These are phyloP conservation scores for Xylaria sp. DNA, from an alignment of 2,329 filamentous ascomycete species.

Conservation along the genomic window DNA sequence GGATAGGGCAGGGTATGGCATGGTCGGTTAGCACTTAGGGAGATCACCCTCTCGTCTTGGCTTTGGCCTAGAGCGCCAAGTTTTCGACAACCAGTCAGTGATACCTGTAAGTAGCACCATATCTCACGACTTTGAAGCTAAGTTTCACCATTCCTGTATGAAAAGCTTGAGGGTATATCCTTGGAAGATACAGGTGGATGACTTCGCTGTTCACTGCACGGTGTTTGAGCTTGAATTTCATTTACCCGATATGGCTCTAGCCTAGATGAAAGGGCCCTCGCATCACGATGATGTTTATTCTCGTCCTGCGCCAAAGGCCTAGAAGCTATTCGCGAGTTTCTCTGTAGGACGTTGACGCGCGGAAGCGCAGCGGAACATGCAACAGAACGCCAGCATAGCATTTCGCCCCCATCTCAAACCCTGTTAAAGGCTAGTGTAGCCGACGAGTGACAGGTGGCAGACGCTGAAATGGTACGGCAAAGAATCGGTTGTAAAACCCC, in stretches of 20 bases:
- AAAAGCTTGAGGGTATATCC: conserved; percentile 4
- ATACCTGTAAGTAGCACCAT: conserved; percentile 7
- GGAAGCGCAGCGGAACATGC: conserved; percentile 18
- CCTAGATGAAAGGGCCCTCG: conserved; percentile 1
- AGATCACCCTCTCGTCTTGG: conserved; percentile 7
- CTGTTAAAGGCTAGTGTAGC: conserved; percentile 14
- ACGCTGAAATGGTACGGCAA: not conserved
- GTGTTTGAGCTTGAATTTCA: not conserved
- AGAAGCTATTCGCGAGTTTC: not conserved
- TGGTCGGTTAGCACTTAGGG: conserved; percentile 1
- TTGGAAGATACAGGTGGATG: not conserved
- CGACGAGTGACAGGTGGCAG: conserved; percentile 8
- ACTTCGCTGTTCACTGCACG: not conserved
- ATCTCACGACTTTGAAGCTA: conserved; percentile 8
- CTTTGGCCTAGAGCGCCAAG: not conserved
- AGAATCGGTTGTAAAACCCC: not conserved
- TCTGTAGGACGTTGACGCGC: conserved; percentile 11
- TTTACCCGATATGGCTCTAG: conserved; percentile 1
- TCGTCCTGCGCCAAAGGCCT: not conserved
- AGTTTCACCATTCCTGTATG: not conserved
- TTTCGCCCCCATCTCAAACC: conserved; percentile 5
- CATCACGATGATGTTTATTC: conserved; percentile 4
- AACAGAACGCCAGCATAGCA: conserved; percentile 13
- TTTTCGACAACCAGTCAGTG: not conserved
- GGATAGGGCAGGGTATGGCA: not conserved